These are phyloP conservation scores for Mycena olivaceomarginata DNA, from an alignment of 768 basidiomycete species.

Conservation along the genomic window DNA sequence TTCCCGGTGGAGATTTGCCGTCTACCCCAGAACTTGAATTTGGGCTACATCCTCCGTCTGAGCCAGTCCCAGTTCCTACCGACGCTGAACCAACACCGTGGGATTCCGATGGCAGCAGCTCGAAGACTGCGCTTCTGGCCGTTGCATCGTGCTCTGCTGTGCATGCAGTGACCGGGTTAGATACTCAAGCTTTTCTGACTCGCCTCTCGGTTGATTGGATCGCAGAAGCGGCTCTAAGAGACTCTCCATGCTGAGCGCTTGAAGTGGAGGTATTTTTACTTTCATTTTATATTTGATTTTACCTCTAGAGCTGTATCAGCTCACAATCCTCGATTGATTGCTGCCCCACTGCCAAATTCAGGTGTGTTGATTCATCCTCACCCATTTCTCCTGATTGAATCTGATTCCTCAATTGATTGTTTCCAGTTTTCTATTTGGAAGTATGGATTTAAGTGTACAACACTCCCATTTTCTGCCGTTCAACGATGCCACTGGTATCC, in stretches of 20 bases:
- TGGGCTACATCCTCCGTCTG: slow-evolving; percentile 66
- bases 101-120: slow-evolving; percentile 64
- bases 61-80: slow-evolving; percentile 64
- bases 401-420: no score
- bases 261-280: slow-evolving; percentile 71
- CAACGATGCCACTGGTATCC: no score
- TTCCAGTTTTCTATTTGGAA: no score
- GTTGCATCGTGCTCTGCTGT: slow-evolving; percentile 72
- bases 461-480: no score
- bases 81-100: slow-evolving; percentile 52
- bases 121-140: slow-evolving; percentile 72
- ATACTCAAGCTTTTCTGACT: slow-evolving; percentile 71
- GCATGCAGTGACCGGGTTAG: slow-evolving; percentile 79
- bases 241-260: no score
- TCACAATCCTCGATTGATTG: no score
- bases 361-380: no score
- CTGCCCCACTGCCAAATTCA: no score
- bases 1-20: slow-evolving; percentile 44
- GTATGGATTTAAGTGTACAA: no score
- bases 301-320: no score
- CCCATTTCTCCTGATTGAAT: no score
- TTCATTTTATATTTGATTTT: no score
- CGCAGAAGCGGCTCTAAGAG: slow-evolving; percentile 81
- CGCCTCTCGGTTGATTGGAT: slow-evolving; percentile 82
- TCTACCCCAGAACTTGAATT: slow-evolving; percentile 50